phyloP scores from a whole-genome alignment of 1,284 basidiomycete species.

The Leccinum griseonigrum region DNA sequence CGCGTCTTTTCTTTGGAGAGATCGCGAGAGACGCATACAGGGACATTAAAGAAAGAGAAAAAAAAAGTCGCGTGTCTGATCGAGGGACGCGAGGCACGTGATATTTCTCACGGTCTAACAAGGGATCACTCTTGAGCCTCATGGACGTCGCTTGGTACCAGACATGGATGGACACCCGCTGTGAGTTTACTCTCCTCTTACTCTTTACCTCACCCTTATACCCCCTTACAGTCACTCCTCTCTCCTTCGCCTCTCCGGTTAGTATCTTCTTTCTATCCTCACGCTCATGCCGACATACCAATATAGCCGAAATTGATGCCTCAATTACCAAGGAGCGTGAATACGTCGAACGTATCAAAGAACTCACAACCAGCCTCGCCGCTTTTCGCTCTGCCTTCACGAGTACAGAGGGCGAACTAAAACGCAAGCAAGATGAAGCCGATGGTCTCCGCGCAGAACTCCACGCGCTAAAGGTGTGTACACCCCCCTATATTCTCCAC shows the following conservation, averaged over 20 bases:
- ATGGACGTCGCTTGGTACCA: neutral
- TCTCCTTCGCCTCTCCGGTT: slow-evolving; percentile 18
- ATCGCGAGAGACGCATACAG: slow-evolving; percentile 35
- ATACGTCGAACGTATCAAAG: slow-evolving; percentile 17
- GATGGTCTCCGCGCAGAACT: slow-evolving; percentile 23
- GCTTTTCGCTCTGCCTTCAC: slow-evolving; percentile 28
- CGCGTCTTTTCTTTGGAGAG: slow-evolving; percentile 66
- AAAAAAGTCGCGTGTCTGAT: slow-evolving; percentile 17
- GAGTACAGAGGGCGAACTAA: slow-evolving; percentile 20
- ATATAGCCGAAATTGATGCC: slow-evolving; percentile 31
- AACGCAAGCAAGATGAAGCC: slow-evolving; percentile 17
- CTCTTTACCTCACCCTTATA: neutral
- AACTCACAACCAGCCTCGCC: slow-evolving; percentile 25
- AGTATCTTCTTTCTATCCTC: neutral
- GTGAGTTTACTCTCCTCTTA: neutral
- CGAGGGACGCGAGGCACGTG: slow-evolving; percentile 32
- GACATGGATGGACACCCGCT: slow-evolving; percentile 25
- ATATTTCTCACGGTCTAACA: slow-evolving; percentile 20
- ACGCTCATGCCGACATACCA: neutral
- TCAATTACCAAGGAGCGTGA: slow-evolving; percentile 25
- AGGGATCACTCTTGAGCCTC: neutral
- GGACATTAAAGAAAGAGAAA: slow-evolving; percentile 13
- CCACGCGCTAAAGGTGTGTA: slow-evolving; percentile 22
- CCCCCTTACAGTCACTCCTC: slow-evolving; percentile 5
- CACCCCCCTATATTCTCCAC: neutral